Percentiles rank a stretch among this genome's conserved stretches.
phyloP scores from a whole-genome alignment of 768 basidiomycete species.

The Fomitopsis serialis region DNA sequence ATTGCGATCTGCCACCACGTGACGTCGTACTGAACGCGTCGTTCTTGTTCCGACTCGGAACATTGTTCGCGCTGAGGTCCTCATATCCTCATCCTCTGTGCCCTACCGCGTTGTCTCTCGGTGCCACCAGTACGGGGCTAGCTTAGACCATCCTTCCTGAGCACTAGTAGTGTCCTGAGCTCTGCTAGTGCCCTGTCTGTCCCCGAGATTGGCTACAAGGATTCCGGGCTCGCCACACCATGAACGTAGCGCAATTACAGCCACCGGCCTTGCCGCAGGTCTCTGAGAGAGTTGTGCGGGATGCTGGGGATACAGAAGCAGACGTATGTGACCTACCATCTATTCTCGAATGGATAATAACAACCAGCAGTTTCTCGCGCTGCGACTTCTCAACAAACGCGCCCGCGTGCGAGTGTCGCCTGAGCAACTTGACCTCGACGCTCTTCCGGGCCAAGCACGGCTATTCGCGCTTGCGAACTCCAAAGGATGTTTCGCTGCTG shows the following conservation, averaged over 20 bases:
- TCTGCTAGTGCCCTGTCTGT: too few species aligned
- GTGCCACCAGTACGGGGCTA: too few species aligned
- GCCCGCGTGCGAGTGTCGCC: conserved; percentile 60
- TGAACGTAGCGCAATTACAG: conserved; percentile 22
- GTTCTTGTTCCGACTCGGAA: too few species aligned
- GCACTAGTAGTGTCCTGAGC: too few species aligned
- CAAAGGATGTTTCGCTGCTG: conserved; percentile 69
- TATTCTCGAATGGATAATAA: neutral
- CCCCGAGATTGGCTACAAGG: too few species aligned
- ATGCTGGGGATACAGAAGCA: conserved; percentile 23
- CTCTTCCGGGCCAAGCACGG: conserved; percentile 38
- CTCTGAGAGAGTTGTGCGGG: conserved; percentile 15
- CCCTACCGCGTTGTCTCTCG: too few species aligned
- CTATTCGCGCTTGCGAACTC: conserved; percentile 57
- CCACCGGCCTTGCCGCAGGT: conserved; percentile 10
- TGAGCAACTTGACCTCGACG: conserved; percentile 37
- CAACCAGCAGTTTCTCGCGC: conserved; percentile 18
- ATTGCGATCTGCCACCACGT: too few species aligned
- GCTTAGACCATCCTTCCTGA: too few species aligned
- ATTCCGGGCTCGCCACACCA: neutral
- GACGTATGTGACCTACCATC: conserved; percentile 15
- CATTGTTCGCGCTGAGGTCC: too few species aligned
- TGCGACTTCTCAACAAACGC: conserved; percentile 47
- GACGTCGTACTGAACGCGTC: too few species aligned
- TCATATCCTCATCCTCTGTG: too few species aligned